Conservation (phyloP, 2,329 filamentous ascomycete genomes). For the Aureobasidium uvarum region DNA sequence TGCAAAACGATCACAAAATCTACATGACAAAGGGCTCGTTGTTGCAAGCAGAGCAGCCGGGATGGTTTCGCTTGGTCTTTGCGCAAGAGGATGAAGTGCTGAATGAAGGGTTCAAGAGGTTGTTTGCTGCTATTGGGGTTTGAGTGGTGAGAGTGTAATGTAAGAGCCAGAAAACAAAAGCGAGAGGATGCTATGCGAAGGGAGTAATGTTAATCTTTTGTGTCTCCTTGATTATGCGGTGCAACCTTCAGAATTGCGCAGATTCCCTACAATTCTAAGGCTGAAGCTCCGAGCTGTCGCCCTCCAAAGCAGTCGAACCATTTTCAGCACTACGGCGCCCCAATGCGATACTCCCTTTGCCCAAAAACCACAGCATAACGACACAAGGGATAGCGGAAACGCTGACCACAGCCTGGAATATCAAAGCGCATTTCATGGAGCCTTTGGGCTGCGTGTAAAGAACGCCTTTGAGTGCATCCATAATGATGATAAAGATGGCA, state of each 20-base stretch:
- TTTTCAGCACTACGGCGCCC: neutral
- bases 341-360: neutral
- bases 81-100: conserved; percentile 42
- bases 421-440: conserved; percentile 71
- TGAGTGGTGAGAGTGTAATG: neutral
- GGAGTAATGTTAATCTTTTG: too few species aligned
- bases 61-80: conserved; percentile 58
- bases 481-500: conserved; percentile 77
- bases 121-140: conserved; percentile 27
- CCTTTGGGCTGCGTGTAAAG: conserved; percentile 38
- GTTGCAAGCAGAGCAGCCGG: conserved; percentile 47
- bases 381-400: conserved; percentile 65
- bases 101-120: conserved; percentile 41
- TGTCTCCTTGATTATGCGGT: too few species aligned
- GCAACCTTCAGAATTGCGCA: too few species aligned
- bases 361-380: conserved; percentile 61
- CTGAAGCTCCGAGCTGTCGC: neutral
- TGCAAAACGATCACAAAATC: conserved; percentile 48
- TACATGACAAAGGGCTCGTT: conserved; percentile 53
- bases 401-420: conserved; percentile 75
- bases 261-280: too few species aligned
- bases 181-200: too few species aligned
- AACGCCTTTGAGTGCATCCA: conserved; percentile 66
- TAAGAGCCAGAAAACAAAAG: too few species aligned
- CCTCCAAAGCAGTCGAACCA: neutral